phyloP scores from a whole-genome alignment of 2,329 filamentous ascomycete species.

The Fusarium robinianum region DNA sequence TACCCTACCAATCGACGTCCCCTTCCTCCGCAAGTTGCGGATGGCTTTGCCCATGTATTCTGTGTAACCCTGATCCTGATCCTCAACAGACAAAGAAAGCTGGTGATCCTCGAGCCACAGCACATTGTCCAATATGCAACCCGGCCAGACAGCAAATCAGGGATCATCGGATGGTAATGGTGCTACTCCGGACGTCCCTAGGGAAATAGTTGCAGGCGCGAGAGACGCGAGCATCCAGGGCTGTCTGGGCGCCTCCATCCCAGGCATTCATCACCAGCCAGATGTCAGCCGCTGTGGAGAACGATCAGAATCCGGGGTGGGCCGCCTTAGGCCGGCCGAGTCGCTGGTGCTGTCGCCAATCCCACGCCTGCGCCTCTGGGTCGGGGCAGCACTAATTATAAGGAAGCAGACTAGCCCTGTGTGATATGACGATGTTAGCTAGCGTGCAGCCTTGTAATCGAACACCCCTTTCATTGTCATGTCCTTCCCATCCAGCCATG shows the following conservation, averaged over 20 bases:
- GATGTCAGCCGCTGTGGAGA: constrained; percentile 35
- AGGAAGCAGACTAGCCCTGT: too few species aligned
- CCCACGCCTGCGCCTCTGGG: too few species aligned
- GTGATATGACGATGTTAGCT: constrained; percentile 3
- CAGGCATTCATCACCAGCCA: constrained; percentile 21
- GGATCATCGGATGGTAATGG: constrained; percentile 19
- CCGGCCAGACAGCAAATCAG: constrained; percentile 22
- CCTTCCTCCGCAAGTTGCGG: too few species aligned
- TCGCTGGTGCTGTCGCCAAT: constrained; percentile 20
- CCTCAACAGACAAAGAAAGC: constrained; percentile 27
- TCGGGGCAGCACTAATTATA: too few species aligned
- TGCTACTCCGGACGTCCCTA: constrained; percentile 21
- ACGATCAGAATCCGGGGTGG: constrained; percentile 30
- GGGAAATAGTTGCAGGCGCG: constrained; percentile 24
- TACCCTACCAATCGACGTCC: constrained; percentile 11
- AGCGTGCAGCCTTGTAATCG: constrained; percentile 5
- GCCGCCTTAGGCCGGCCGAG: constrained; percentile 22
- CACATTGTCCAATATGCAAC: constrained; percentile 11
- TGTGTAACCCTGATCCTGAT: constrained; percentile 17
- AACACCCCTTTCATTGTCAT: too few species aligned
- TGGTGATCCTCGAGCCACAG: neutral
- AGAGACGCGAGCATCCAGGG: constrained; percentile 20
- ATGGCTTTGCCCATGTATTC: constrained; percentile 7
- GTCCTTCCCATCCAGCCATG: too few species aligned
- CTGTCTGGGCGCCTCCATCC: constrained; percentile 14